Percentiles rank a stretch among this genome's conserved stretches.
Evolutionary conservation across 2,329 filamentous ascomycete genomes (phyloP).

Genomic region (Epichloe amarillans): DNA sequence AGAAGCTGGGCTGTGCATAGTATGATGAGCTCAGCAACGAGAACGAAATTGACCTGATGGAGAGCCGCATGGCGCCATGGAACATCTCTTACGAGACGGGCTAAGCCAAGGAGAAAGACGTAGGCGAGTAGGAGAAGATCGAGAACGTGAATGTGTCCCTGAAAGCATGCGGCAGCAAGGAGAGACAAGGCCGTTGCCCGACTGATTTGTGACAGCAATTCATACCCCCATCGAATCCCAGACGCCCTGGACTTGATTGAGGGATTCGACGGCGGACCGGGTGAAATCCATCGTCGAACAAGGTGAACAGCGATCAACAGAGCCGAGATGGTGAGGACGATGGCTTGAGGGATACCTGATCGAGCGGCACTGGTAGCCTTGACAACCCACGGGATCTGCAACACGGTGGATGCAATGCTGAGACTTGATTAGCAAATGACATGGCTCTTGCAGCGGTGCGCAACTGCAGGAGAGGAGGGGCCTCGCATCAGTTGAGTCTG

Average conservation of each 20-base stretch:
- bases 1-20: conserved; percentile 25
- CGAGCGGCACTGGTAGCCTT: conserved; percentile 24
- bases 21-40: conserved; percentile 23
- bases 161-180: conserved; percentile 22
- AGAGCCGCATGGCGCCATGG: conserved; percentile 33
- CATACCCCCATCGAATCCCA: conserved; percentile 27
- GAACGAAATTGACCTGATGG: conserved; percentile 35
- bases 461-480: too few relatives aligned
- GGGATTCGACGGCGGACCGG: conserved; percentile 3
- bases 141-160: conserved; percentile 21
- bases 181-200: conserved; percentile 27
- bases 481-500: too few relatives aligned
- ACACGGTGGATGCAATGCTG: conserved; percentile 1
- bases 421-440: background rate
- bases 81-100: conserved; percentile 26
- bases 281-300: conserved; percentile 16
- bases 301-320: conserved; percentile 22
- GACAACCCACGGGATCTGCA: conserved; percentile 24
- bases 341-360: conserved; percentile 27
- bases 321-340: conserved; percentile 23
- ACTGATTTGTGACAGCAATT: conserved; percentile 28
- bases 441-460: too few relatives aligned
- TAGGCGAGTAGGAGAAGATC: conserved; percentile 26
- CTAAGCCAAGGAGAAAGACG: conserved; percentile 29
- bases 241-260: conserved; percentile 21